Evolutionary conservation across 768 basidiomycete species (phyloP), one percentile per base, ranked within the genome.

Genomic region (Dendrothele bispora): DNA sequence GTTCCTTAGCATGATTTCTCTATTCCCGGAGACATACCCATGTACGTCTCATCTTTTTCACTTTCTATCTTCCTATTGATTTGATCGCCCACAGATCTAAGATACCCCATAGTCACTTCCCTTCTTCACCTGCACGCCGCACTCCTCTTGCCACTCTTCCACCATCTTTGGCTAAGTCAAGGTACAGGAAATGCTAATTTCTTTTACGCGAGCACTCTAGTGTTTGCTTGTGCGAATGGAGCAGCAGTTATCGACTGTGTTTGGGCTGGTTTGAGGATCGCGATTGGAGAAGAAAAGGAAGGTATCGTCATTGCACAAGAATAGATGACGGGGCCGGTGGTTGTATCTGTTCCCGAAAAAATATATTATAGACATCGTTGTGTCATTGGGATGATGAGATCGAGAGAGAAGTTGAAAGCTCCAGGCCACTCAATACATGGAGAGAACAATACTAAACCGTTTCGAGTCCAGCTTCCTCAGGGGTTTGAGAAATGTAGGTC

Each of bases 131-230:
- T 90, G 4, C 92, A 97, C 58, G 84, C 95, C 2, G 76, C 84
- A 1, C 74, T 92, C 17, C 83, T 98, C 18, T 78, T 98, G 49
- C 95, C 95, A 0, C 75, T 97, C 25, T 95, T 98, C 65, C 84
- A 95, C 59, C 80, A 90, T 50, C 72, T 98, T 2, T 99, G 97
- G 95, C 78, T 98, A 5, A 75, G 73, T 7, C 87, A 92, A 48
- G 94, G 93, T 1, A 90, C 92, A 5, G 97, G 93, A 2, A 98
- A 99, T 59, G 94, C 95, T 38, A 98, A 98, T 64, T 99, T 99
- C 69, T 98, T 91, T 70, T 99, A 98, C 58, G 97, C 97, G 0
- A 85, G 88, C 3, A 98, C 94, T 2, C 74, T 98, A 51, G 95
- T 99, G 14, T 93, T 94, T 64, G 94, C 92, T 0, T 77, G 93